Conservation (phyloP, 495 filamentous ascomycete species). For the Cryomyces minteri region DNA sequence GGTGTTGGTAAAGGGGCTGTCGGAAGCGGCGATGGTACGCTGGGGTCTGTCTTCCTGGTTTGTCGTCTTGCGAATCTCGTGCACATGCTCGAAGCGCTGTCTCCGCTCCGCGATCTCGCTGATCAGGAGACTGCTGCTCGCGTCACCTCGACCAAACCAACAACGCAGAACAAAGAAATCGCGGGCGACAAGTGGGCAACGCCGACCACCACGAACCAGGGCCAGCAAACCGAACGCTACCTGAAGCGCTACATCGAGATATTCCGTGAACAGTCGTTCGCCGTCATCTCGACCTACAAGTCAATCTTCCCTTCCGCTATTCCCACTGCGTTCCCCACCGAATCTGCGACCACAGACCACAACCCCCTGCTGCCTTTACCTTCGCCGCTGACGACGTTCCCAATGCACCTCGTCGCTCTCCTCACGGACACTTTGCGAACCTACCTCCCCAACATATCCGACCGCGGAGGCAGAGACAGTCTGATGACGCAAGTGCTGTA, state of each 20-base stretch:
- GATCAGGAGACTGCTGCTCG: conserved; percentile 58
- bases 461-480: conserved; percentile 63
- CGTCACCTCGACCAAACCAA: conserved; percentile 8
- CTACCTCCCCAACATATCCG: conserved; percentile 72
- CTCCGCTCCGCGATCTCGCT: conserved; percentile 72
- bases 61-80: conserved; percentile 68
- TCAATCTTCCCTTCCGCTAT: conserved; percentile 55
- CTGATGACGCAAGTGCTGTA: conserved; percentile 89
- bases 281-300: conserved; percentile 80
- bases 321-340: conserved; percentile 1
- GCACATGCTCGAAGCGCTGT: conserved; percentile 63
- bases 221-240: conserved; percentile 86
- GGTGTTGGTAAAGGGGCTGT: neutral
- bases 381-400: conserved; percentile 65
- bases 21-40: conserved; percentile 28
- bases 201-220: conserved; percentile 27
- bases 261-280: conserved; percentile 94
- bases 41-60: conserved; percentile 75
- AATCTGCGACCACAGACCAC: neutral
- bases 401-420: conserved; percentile 66
- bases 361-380: conserved; percentile 56
- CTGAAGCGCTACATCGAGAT: conserved; percentile 95
- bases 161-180: neutral
- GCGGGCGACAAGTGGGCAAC: conserved; percentile 17
- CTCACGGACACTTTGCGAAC: conserved; percentile 56